phyloP scores from a whole-genome alignment of 1,284 basidiomycete species.

The Tranzscheliella williamsii region DNA sequence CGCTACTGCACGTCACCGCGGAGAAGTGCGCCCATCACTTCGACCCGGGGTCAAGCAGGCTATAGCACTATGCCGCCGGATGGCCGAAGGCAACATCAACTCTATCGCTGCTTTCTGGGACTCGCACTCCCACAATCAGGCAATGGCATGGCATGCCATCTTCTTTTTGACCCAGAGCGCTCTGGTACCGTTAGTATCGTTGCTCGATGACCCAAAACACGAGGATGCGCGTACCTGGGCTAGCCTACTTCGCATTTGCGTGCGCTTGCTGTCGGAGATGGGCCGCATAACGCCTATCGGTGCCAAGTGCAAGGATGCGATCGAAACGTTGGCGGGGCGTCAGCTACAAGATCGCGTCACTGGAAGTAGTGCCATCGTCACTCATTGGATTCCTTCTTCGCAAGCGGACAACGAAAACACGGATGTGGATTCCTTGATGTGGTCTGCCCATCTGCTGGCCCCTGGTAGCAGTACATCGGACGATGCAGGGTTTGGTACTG shows the following conservation, averaged over 20 bases:
- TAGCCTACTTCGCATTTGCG: slow-evolving; percentile 21
- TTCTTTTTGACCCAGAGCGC: slow-evolving; percentile 43
- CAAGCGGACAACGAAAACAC: neutral
- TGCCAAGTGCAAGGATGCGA: slow-evolving; percentile 39
- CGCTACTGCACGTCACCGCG: slow-evolving; percentile 24
- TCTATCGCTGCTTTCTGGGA: slow-evolving; percentile 42
- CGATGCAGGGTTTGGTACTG: slow-evolving; percentile 6
- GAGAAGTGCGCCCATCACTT: slow-evolving; percentile 17
- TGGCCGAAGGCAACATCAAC: slow-evolving; percentile 34
- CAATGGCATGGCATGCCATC: slow-evolving; percentile 40
- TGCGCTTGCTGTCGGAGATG: slow-evolving; percentile 33
- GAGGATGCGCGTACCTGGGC: slow-evolving; percentile 32
- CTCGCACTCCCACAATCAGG: slow-evolving; percentile 40
- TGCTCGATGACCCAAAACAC: slow-evolving; percentile 27
- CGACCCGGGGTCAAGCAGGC: slow-evolving; percentile 40
- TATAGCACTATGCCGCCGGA: slow-evolving; percentile 33
- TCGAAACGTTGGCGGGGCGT: slow-evolving; percentile 22
- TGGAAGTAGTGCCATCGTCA: slow-evolving; percentile 16
- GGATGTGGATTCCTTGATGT: slow-evolving; percentile 23
- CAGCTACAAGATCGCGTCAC: slow-evolving; percentile 15
- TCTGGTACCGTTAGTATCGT: slow-evolving; percentile 33
- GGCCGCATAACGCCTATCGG: slow-evolving; percentile 34
- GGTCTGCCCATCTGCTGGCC: slow-evolving; percentile 27
- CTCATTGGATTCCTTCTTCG: slow-evolving; percentile 22
- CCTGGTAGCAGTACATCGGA: slow-evolving; percentile 8